Conservation (phyloP, 768 basidiomycete genomes). For the Rhodotorula taiwanensis region DNA sequence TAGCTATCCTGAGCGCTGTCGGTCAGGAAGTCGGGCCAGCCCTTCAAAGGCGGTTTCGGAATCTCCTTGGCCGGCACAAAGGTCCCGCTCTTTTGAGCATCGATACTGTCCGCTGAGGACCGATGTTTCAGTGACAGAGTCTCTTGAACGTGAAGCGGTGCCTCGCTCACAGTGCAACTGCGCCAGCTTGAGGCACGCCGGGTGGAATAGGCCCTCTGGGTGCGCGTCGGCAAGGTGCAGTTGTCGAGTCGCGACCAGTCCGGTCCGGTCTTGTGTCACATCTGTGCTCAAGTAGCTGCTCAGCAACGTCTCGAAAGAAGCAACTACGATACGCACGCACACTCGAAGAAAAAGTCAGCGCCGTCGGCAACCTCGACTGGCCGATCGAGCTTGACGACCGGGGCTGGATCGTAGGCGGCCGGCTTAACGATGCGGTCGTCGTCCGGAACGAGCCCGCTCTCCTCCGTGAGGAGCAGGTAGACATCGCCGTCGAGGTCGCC, state of each 20-base stretch:
- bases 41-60: not conserved
- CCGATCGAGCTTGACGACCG: constrained; percentile 4
- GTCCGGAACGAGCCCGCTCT: not conserved
- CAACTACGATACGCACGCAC: not conserved
- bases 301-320: not conserved
- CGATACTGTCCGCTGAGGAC: constrained; percentile 18
- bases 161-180: constrained; percentile 27
- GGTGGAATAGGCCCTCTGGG: constrained; percentile 26
- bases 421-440: not conserved
- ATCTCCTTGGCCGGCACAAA: not conserved
- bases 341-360: constrained; percentile 27
- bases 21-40: constrained; percentile 33
- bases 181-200: constrained; percentile 34
- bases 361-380: not conserved
- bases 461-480: constrained; percentile 18
- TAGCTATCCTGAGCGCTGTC: constrained; percentile 61
- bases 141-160: not conserved
- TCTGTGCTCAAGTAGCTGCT: constrained; percentile 8
- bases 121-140: not conserved
- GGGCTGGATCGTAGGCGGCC: constrained; percentile 5
- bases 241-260: constrained; percentile 33
- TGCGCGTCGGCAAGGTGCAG: constrained; percentile 37
- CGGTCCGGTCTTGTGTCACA: constrained; percentile 18
- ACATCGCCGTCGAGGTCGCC: constrained; percentile 30
- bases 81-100: constrained; percentile 11